Conservation (phyloP, 352 stramenopile genomes). For the Phytophthora agathidicida region DNA sequence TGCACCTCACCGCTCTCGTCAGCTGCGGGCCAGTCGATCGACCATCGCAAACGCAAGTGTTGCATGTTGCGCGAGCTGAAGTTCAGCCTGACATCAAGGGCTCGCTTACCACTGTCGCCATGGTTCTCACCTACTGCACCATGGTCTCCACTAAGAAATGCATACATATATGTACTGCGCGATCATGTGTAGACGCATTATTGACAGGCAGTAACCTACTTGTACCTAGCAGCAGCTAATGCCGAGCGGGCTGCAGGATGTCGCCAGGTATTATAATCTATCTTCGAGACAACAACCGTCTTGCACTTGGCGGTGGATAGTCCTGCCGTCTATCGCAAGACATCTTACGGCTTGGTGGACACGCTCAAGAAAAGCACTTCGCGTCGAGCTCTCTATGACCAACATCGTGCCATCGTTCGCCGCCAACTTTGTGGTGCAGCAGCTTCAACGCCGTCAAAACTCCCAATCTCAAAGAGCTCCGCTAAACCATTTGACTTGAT, state of each 20-base stretch:
- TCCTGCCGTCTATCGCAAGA: conserved; percentile 9
- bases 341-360: conserved; percentile 3
- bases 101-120: conserved; percentile 2
- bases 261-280: too few species aligned
- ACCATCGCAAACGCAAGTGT: conserved; percentile 15
- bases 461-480: conserved; percentile 12
- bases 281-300: too few species aligned
- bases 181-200: too few species aligned
- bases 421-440: conserved; percentile 2
- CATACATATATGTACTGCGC: background rate
- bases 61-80: conserved; percentile 14
- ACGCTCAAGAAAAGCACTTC: background rate
- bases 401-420: conserved; percentile 14
- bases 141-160: conserved; percentile 1
- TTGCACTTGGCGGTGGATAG: conserved; percentile 6
- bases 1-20: conserved; percentile 3
- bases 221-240: too few species aligned
- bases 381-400: background rate
- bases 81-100: background rate
- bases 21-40: background rate
- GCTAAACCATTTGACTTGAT: background rate
- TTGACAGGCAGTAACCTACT: too few species aligned
- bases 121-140: background rate
- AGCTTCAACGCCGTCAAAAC: background rate
- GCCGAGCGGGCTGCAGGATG: too few species aligned